Evolutionary conservation across 768 basidiomycete species (phyloP), one percentile per base, ranked within the genome.

Genomic region (Cubamyces sp.): DNA sequence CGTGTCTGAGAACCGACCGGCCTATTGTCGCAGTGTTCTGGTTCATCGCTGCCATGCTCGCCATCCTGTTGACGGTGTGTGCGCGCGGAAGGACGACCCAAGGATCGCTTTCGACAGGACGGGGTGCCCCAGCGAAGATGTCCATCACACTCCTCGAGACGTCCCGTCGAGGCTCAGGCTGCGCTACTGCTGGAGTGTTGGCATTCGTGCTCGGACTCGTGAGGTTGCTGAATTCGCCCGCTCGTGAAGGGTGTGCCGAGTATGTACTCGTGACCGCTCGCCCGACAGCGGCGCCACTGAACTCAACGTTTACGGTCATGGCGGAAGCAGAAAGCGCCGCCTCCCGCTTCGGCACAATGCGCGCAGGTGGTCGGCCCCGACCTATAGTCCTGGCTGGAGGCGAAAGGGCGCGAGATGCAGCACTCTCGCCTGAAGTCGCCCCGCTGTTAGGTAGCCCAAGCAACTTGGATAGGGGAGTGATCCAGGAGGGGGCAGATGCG

Each of bases 241-340:
- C 45, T 12, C 66, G 60, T 11, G 14, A 56, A 0, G 69, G 67
- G 34, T 68, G 67, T 1, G 67, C 67, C 6, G 70, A 61, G 37
- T 73, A 74, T 47, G 76, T 73, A 57, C 75, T 82, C 21, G 82
- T 80, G 56, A 84, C 76, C 7, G 84, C 82, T 62, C 83, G 77
- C n/a, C 86, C 82, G 14, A 81, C 78, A 11, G 85, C 90, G 1
- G 84, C 76, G 3, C 91, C 89, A 3, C 87, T 91, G 74, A 98
- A 98, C 78, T 97, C 96, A 58, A 99, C 96, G 61, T 95, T 97
- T 68, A 98, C 96, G 1, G 94, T 95, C 51, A 92, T 96, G 2
- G 91, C 81, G 21, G 92, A 92, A 11, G 97, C 93, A 12, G 90
- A 87, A 30, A 94, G 83, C 12, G 92, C 93, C 2, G 96, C 90